Evolutionary conservation across 2,329 filamentous ascomycete species (phyloP), one percentile per base, ranked within the genome.

Genomic region (Cladosporium sp.): DNA sequence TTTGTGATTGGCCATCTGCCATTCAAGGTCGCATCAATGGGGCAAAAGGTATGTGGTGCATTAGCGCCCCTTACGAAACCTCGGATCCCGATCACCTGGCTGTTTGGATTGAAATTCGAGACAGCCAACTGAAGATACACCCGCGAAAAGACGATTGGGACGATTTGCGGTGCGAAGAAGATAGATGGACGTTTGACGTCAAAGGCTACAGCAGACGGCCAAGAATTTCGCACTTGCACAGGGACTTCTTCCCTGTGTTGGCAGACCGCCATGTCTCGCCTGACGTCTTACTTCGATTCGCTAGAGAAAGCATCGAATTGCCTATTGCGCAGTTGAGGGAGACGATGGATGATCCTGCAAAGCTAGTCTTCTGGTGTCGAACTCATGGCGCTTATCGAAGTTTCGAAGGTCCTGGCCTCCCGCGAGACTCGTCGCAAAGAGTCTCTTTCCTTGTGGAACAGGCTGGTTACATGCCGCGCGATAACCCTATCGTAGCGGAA

Each of bases 21-120:
- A 85, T 87, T 45, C 89, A 93, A 69, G 88, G 77, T 1, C 81
- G 90, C 0, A 81, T 92, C 35, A 87, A 84, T 9, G 83, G 86
- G 17, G 87, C 87, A 0, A 93, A 93, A 69, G 90, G 89, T 0
- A 77, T 92, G 62, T 92, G 88, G 89, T 78, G 87, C 47, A 71
- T 87, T 4, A 84, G 87, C 62, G 74, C 77, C 0, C 69, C 75
- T 3, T 66, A 74, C 0, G 78, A 81, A 24, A 70, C 70, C 0
- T 72, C 73, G 0, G 73, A 78, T 1, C 55, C 63, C 0, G 67
- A 75, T 0, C 71, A 84, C 15, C 65, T 72, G 20, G 68, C 70
- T 2, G 69, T 76, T 9, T 89, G 86, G 87, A 88, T 91, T 40
- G 79, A 86, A 56, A 83, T 87, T 15, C 78, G 75, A 0, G 71